These are phyloP conservation scores for Suillus variegatus DNA, from an alignment of 768 basidiomycete species.

Conservation along the genomic window DNA sequence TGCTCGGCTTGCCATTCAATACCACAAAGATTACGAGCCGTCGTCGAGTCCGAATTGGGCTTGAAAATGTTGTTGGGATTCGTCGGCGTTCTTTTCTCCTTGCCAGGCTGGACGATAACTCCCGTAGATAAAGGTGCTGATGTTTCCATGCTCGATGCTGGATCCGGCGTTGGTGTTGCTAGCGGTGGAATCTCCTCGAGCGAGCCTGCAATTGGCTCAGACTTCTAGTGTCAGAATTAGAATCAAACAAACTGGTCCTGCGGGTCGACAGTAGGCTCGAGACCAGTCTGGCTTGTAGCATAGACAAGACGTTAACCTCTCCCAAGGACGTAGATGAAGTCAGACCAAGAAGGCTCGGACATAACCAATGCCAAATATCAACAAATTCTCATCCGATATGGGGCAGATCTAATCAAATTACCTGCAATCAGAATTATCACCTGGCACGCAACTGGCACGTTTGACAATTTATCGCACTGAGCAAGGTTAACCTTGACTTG, in stretches of 20 bases:
- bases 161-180: neutral
- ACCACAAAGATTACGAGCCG: neutral
- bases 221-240: neutral
- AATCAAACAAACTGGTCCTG: neutral
- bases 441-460: no score
- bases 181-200: neutral
- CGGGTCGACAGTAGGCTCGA: neutral
- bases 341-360: neutral
- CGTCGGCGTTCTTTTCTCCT: neutral
- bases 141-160: neutral
- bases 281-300: neutral
- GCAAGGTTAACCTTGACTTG: no score
- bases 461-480: no score
- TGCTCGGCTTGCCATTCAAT: neutral
- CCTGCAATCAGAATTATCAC: no score
- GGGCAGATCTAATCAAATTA: no score
- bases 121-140: neutral
- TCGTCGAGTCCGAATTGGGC: neutral
- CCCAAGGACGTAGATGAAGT: neutral
- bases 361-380: neutral
- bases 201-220: neutral
- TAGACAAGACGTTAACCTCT: neutral
- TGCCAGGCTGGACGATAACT: neutral
- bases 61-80: neutral
- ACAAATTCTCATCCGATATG: neutral